Evolutionary conservation across 495 filamentous ascomycete species (phyloP).

Genomic region (Bacidia gigantensis): DNA sequence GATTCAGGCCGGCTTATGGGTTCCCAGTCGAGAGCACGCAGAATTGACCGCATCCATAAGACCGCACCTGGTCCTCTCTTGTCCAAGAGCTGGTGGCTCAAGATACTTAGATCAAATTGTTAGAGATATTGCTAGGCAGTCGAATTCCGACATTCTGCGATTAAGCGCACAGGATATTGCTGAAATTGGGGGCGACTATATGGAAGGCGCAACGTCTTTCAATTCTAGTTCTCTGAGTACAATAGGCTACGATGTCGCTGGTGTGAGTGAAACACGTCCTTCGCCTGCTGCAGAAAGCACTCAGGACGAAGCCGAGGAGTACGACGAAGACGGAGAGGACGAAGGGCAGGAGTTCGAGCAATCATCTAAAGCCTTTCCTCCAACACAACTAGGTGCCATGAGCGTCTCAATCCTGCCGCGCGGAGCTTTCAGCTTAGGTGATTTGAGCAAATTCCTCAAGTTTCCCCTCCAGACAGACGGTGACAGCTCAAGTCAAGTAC

Average conservation of each 20-base stretch:
- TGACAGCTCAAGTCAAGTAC: not conserved
- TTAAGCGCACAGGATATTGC: slow-evolving; percentile 72
- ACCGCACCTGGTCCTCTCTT: slow-evolving; percentile 52
- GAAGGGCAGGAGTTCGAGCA: slow-evolving; percentile 22
- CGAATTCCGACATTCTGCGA: slow-evolving; percentile 62
- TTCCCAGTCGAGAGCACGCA: slow-evolving; percentile 16
- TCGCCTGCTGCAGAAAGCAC: slow-evolving; percentile 10
- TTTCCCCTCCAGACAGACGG: not conserved
- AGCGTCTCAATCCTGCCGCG: not conserved
- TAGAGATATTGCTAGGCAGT: slow-evolving; percentile 40
- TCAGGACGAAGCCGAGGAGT: slow-evolving; percentile 18
- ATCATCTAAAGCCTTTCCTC: not conserved
- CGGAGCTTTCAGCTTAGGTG: not conserved
- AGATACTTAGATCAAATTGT: slow-evolving; percentile 45
- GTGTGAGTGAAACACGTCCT: slow-evolving; percentile 10
- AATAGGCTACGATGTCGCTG: slow-evolving; percentile 55
- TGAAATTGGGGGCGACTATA: slow-evolving; percentile 57
- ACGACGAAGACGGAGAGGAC: slow-evolving; percentile 23
- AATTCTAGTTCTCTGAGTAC: slow-evolving; percentile 33
- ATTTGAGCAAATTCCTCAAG: not conserved
- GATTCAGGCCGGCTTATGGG: slow-evolving; percentile 13
- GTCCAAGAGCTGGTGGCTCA: slow-evolving; percentile 44
- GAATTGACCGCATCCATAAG: slow-evolving; percentile 40
- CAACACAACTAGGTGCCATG: not conserved
- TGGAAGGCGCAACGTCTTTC: slow-evolving; percentile 43